Evolutionary conservation across 345 rosid species (phyloP).

Genomic region (Alliaria petiolata): DNA sequence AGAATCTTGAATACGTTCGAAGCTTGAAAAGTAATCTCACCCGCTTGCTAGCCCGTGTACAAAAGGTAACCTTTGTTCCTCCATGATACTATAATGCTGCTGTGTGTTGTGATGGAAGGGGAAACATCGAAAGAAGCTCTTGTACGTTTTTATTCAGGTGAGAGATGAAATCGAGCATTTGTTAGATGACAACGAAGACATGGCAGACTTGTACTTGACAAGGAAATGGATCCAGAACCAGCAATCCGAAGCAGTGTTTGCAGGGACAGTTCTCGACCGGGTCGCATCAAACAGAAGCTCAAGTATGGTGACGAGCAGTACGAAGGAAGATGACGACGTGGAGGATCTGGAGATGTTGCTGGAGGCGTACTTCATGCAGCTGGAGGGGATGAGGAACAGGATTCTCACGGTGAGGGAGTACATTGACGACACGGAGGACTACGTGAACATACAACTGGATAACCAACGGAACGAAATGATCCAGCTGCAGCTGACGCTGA

Average conservation of each 20-base stretch:
- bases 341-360: no score
- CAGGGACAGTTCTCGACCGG: conserved; percentile 32
- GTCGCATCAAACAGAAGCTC: no score
- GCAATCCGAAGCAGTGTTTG: conserved; percentile 58
- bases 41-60: conserved; percentile 83
- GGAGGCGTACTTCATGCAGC: no score
- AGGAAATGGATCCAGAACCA: conserved; percentile 77
- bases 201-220: conserved; percentile 75
- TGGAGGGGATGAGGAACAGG: no score
- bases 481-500: no score
- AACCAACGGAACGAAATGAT: no score
- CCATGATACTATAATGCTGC: background rate
- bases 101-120: background rate
- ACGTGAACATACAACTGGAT: no score
- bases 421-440: no score
- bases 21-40: conserved; percentile 90
- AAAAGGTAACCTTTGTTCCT: conserved; percentile 51
- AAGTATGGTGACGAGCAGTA: no score
- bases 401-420: no score
- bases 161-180: conserved; percentile 90
- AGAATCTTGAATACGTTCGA: conserved; percentile 88
- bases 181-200: conserved; percentile 84
- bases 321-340: no score
- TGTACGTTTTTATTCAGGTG: conserved; percentile 54
- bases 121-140: background rate